Percentiles rank a stretch among this genome's conserved stretches.
Conservation (phyloP, 805 yeast species). For the Yamadazyma tumulicola region DNA sequence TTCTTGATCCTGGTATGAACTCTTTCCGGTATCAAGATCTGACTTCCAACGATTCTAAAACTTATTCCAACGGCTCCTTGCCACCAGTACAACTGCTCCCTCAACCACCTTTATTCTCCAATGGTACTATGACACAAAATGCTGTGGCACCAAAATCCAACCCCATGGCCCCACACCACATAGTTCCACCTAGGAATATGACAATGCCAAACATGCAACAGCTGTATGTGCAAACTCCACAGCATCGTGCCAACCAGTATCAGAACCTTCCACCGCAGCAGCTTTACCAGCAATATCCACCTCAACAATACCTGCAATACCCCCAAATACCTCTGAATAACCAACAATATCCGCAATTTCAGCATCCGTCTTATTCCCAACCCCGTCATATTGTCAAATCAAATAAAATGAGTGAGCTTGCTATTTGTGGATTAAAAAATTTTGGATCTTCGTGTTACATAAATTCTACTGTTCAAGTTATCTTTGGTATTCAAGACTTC, state of each 20-base stretch:
- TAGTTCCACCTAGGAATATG: background rate
- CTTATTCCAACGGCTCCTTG: no score
- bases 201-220: slow-evolving; percentile 1
- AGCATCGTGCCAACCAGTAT: no score
- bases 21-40: no score
- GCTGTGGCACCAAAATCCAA: no score
- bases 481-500: slow-evolving; percentile 53
- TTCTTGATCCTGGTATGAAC: no score
- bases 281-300: background rate
- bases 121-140: no score
- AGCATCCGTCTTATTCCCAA: background rate
- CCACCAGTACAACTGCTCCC: background rate
- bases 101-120: background rate
- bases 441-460: slow-evolving; percentile 75
- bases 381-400: slow-evolving; percentile 3
- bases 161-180: background rate
- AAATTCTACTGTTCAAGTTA: slow-evolving; percentile 68
- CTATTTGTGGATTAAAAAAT: slow-evolving; percentile 62
- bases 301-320: background rate
- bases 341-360: background rate
- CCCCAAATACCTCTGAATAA: background rate
- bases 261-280: no score
- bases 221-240: no score
- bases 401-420: slow-evolving; percentile 32
- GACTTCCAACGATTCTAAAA: no score